Conservation (phyloP, 2,329 filamentous ascomycete species). For the Aspergillus neotritici region DNA sequence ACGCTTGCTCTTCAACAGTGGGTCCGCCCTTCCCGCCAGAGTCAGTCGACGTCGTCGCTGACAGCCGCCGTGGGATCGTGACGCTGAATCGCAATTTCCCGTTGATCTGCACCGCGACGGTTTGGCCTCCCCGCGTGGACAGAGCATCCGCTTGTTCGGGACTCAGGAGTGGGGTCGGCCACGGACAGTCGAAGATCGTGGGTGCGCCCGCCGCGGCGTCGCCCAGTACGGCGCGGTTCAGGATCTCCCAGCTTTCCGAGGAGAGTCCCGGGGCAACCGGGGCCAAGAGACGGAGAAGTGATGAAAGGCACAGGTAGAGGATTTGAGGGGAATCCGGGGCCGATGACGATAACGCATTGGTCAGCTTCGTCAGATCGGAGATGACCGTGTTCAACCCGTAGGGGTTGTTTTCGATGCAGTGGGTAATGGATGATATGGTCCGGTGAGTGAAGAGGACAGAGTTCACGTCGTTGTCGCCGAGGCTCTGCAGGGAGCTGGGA, state of each 20-base stretch:
- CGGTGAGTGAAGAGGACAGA: conserved; percentile 64
- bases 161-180: conserved; percentile 50
- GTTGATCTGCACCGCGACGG: conserved; percentile 67
- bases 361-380: conserved; percentile 75
- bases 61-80: conserved; percentile 53
- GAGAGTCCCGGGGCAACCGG: conserved; percentile 75
- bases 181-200: conserved; percentile 46
- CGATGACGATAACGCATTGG: conserved; percentile 58
- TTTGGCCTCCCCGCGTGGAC: conserved; percentile 48
- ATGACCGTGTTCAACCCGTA: conserved; percentile 78
- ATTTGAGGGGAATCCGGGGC: conserved; percentile 35
- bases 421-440: conserved; percentile 61
- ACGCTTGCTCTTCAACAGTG: conserved; percentile 46
- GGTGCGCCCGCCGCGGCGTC: conserved; percentile 9
- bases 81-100: conserved; percentile 68
- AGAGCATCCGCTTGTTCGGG: conserved; percentile 36
- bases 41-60: conserved; percentile 25
- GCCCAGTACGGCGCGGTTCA: conserved; percentile 36
- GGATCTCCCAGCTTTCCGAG: conserved; percentile 70
- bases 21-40: conserved; percentile 11
- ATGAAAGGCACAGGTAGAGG: conserved; percentile 44
- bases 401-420: conserved; percentile 62
- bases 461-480: conserved; percentile 34
- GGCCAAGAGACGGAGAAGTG: conserved; percentile 66
- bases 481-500: conserved; percentile 22